Base-by-base conservation (phyloP, 1,139 yeast genomes). In the Debaryomyces udenii region DNA sequence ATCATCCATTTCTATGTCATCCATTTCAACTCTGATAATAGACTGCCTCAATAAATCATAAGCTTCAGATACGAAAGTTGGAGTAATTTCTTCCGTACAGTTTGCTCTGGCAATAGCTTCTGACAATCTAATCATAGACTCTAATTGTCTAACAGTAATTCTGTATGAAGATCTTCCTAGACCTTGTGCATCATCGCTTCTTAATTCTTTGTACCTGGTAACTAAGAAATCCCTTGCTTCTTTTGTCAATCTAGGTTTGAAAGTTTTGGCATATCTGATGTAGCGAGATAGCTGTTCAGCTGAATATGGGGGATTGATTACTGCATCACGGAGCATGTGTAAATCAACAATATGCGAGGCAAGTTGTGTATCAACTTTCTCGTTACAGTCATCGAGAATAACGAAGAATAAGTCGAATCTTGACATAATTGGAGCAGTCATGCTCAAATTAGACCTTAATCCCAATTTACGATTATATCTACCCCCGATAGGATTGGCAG, bases 391-490 rank as follows among this genome's bases (percentile, higher is more conserved):
- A 66, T 93, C 99, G 50, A 93, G 73, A 40, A 93, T 86, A 27
- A 93, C 98, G 59, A 94, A 93, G 62, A 94, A 94, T 50, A 94
- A 69, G 66, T 93, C 99, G 61, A 93, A 93, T 69, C 99, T 84
- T 26, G 98, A 91, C 97, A 93, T 93, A 61, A 93, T 93, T 2
- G 99, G 99, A 1, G 98, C 98, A n/a, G 97, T 88, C 97, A 93
- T 90, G 57, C 86, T 85, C 57, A 94, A 76, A 59, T 93, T 93
- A 39, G 96, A 83, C 48, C 96, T 74, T 46, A 93, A 74, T 2
- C 96, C 87, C 37, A 83, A 64, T 58, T 88, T 90, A 46, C 96
- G 78, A 64, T 93, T 91, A 62, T 93, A 93, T 55, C 99, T 78
- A 41, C 99, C 99, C 23, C 93, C 95, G 41, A 93, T 81, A 11